Percentiles rank a stretch among this genome's conserved stretches.
Evolutionary conservation across 345 rosid species (phyloP).

Genomic region (Iberis pinnata): DNA sequence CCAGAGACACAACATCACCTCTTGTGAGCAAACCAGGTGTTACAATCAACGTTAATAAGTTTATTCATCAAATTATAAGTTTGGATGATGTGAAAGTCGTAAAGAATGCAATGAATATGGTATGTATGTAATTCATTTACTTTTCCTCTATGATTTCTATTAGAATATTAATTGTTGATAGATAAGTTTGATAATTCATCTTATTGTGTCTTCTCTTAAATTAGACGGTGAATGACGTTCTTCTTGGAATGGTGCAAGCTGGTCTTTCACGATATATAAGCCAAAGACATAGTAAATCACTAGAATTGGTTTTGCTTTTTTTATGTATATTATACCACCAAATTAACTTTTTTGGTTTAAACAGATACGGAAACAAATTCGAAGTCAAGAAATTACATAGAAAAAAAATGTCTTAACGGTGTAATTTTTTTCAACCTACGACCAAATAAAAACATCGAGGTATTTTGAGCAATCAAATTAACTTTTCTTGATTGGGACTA

Average conservation of each 20-base stretch:
- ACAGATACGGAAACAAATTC: conserved; percentile 16
- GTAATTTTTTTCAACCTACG: conserved; percentile 42
- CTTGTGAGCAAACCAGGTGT: conserved; percentile 28
- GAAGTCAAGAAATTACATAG: conserved; percentile 15
- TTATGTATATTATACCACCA: too few relatives aligned
- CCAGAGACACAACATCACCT: conserved; percentile 32
- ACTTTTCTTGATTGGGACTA: too few relatives aligned
- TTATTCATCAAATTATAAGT: conserved; percentile 35
- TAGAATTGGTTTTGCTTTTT: too few relatives aligned
- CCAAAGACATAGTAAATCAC: conserved; percentile 39
- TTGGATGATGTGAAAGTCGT: conserved; percentile 51
- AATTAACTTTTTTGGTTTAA: too few relatives aligned
- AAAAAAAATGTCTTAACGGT: conserved; percentile 29
- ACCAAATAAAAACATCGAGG: conserved; percentile 46
- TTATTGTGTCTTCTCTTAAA: background rate
- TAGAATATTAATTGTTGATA: too few relatives aligned
- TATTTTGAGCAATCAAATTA: too few relatives aligned
- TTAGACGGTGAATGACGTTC: conserved; percentile 70
- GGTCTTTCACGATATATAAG: conserved; percentile 49
- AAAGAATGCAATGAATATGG: conserved; percentile 18
- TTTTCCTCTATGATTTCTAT: background rate
- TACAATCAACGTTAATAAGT: conserved; percentile 15
- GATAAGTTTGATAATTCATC: background rate
- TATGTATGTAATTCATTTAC: background rate
- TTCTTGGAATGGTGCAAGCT: conserved; percentile 51